These are phyloP conservation scores for Neophaeococcomyces mojaviensis DNA, from an alignment of 2,329 filamentous ascomycete species.

Conservation along the genomic window DNA sequence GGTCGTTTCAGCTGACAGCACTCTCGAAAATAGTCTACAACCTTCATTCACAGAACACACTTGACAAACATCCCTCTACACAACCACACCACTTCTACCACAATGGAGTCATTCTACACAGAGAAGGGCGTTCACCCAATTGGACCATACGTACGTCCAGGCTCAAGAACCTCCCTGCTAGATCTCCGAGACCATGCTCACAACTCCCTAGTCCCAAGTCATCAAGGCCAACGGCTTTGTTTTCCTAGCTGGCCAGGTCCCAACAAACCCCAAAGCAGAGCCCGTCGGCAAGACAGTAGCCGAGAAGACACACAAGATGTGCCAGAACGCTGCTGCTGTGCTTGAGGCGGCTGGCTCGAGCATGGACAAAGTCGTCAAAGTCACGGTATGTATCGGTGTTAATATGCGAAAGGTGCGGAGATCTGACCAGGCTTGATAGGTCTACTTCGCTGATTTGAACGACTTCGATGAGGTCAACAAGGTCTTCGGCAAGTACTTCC, in stretches of 20 bases:
- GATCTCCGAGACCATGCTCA: not conserved
- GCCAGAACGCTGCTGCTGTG: constrained; percentile 27
- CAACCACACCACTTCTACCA: too few relatives aligned
- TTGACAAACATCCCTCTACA: too few relatives aligned
- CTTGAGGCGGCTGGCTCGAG: constrained; percentile 6
- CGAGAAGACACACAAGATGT: constrained; percentile 63
- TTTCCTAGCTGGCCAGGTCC: constrained; percentile 71
- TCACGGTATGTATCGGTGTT: constrained; percentile 15
- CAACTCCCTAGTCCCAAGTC: constrained; percentile 41
- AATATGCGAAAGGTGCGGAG: too few relatives aligned
- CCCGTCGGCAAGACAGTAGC: constrained; percentile 58
- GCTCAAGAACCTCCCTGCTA: not conserved
- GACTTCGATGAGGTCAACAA: too few relatives aligned
- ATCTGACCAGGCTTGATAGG: too few relatives aligned
- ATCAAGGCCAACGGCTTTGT: constrained; percentile 60
- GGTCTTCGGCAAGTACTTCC: too few relatives aligned
- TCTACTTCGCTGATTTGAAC: too few relatives aligned
- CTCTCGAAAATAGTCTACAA: too few relatives aligned
- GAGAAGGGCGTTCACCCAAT: too few relatives aligned
- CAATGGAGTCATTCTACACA: too few relatives aligned
- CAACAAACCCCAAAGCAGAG: constrained; percentile 54
- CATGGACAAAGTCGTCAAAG: constrained; percentile 26
- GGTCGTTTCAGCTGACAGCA: too few relatives aligned
- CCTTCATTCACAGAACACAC: too few relatives aligned
- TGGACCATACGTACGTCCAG: not conserved